Conservation (phyloP, 768 basidiomycete species). For the Russula compacta region DNA sequence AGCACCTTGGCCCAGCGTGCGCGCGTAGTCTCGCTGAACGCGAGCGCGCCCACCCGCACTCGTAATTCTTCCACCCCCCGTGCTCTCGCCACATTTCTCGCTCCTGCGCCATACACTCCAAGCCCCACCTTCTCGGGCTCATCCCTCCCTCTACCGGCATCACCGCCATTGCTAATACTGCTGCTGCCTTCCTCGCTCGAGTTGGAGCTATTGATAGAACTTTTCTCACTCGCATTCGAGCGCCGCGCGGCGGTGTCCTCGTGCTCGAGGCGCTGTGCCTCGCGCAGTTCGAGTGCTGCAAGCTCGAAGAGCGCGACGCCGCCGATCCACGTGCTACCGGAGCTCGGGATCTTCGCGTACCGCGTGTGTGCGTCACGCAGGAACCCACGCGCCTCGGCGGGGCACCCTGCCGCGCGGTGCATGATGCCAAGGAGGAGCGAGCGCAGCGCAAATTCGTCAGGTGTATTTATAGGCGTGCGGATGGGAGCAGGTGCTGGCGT, state of each 20-base stretch:
- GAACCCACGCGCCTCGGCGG: slow-evolving; percentile 36
- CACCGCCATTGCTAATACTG: slow-evolving; percentile 1
- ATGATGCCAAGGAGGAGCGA: slow-evolving; percentile 59
- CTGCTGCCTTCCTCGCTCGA: slow-evolving; percentile 12
- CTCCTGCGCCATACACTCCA: not conserved
- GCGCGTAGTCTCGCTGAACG: not conserved
- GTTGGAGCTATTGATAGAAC: not conserved
- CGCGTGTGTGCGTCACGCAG: slow-evolving; percentile 42
- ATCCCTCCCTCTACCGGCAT: not conserved
- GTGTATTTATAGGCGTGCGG: slow-evolving; percentile 45
- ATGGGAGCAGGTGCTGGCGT: not conserved
- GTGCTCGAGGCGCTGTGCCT: slow-evolving; percentile 25
- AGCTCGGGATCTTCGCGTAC: slow-evolving; percentile 28
- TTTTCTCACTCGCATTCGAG: not conserved
- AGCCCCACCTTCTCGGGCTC: not conserved
- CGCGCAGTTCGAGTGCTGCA: slow-evolving; percentile 60
- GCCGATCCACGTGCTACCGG: slow-evolving; percentile 58
- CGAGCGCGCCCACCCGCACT: slow-evolving; percentile 12
- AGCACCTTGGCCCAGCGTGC: slow-evolving; percentile 40
- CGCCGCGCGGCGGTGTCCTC: not conserved
- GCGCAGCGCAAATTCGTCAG: slow-evolving; percentile 63
- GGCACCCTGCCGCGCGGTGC: slow-evolving; percentile 48
- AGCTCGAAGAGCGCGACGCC: slow-evolving; percentile 62
- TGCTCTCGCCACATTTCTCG: not conserved
- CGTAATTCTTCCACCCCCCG: not conserved